phyloP scores from a whole-genome alignment of 2,329 filamentous ascomycete species.

The Penicillium sp. region DNA sequence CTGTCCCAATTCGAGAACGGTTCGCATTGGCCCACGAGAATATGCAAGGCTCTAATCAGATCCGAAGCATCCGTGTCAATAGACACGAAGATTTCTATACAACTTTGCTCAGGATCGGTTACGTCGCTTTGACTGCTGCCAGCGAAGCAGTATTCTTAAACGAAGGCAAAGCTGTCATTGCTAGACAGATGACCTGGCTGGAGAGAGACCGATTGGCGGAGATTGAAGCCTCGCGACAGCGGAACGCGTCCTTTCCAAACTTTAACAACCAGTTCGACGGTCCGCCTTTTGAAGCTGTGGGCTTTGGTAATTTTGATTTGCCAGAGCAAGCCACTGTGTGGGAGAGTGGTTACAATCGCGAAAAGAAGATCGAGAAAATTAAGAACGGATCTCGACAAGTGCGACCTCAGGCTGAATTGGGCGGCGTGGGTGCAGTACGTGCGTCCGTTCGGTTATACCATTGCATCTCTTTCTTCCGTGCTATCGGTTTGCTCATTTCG shows the following conservation, averaged over 20 bases:
- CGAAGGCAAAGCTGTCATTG: slow-evolving; percentile 75
- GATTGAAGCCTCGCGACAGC: slow-evolving; percentile 59
- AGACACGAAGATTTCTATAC: slow-evolving; percentile 96
- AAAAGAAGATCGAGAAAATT: slow-evolving; percentile 50
- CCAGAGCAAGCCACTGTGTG: slow-evolving; percentile 40
- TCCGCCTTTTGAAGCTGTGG: slow-evolving; percentile 37
- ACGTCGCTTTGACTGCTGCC: slow-evolving; percentile 85
- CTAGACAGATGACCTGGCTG: slow-evolving; percentile 82
- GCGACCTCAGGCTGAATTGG: slow-evolving; percentile 44
- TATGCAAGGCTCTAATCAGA: slow-evolving; percentile 86
- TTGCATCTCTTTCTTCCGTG: slow-evolving; percentile 73
- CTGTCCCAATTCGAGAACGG: slow-evolving; percentile 60
- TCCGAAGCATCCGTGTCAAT: slow-evolving; percentile 77
- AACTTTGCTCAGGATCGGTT: slow-evolving; percentile 81
- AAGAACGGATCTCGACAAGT: slow-evolving; percentile 40
- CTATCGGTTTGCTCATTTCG: slow-evolving; percentile 69
- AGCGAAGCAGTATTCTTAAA: slow-evolving; percentile 96
- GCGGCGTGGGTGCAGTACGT: slow-evolving; percentile 78
- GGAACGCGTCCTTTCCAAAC: slow-evolving; percentile 22
- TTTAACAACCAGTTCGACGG: slow-evolving; percentile 22
- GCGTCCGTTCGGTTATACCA: slow-evolving; percentile 75
- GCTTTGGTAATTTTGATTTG: slow-evolving; percentile 41
- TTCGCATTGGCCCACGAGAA: slow-evolving; percentile 77
- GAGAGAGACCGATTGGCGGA: slow-evolving; percentile 84
- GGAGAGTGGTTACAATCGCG: slow-evolving; percentile 52